phyloP scores from a whole-genome alignment of 805 yeast species.

The Isabelozyma heimii region DNA sequence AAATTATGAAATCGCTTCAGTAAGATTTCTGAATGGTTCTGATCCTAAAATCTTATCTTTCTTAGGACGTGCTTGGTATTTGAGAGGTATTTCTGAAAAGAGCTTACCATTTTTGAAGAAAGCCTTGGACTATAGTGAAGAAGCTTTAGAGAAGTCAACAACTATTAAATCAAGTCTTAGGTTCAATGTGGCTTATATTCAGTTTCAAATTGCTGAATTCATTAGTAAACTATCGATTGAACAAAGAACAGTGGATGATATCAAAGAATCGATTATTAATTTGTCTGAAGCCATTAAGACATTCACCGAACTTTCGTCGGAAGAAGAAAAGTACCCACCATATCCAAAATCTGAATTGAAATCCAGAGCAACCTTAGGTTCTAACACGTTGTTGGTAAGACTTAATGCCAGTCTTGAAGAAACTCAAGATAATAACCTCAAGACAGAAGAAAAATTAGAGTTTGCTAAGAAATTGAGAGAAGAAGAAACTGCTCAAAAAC shows the following conservation, averaged over 20 bases:
- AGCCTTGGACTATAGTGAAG: conserved; percentile 60
- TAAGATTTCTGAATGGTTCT: conserved; percentile 57
- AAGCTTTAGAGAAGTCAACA: conserved; percentile 45
- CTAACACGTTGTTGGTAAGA: conserved; percentile 68
- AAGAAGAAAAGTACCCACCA: conserved; percentile 61
- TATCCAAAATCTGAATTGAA: conserved; percentile 76
- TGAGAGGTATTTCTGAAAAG: conserved; percentile 69
- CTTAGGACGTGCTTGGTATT: conserved; percentile 86
- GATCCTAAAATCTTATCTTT: conserved; percentile 68
- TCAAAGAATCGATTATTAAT: conserved; percentile 54
- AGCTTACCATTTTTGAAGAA: conserved; percentile 56
- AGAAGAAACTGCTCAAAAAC: conserved; percentile 45
- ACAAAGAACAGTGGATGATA: conserved; percentile 60
- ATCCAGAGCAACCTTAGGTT: conserved; percentile 84
- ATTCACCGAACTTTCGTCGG: conserved; percentile 55
- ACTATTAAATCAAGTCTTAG: conserved; percentile 44
- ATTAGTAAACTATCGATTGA: conserved; percentile 57
- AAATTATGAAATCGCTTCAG: conserved; percentile 76
- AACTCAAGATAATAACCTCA: conserved; percentile 64
- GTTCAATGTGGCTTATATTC: conserved; percentile 81
- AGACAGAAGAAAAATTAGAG: conserved; percentile 57
- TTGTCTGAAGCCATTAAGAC: conserved; percentile 60
- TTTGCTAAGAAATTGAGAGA: conserved; percentile 70
- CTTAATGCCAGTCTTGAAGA: conserved; percentile 68
- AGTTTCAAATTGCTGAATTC: conserved; percentile 84